Conservation (phyloP, 305 asterid genomes). For the Plantago lanceolata region DNA sequence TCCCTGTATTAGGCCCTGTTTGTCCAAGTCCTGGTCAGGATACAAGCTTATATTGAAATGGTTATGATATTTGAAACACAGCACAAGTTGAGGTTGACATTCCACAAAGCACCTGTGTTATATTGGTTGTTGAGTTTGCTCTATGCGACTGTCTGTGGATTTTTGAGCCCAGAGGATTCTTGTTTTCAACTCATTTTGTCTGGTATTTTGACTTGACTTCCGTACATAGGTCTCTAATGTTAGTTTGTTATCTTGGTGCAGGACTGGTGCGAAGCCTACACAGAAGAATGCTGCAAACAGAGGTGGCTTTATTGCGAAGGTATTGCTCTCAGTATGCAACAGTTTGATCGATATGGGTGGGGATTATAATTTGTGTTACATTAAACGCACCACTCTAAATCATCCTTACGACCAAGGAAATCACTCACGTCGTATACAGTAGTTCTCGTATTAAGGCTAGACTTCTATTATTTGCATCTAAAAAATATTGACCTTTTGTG, state of each 20-base stretch:
- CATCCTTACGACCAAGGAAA: neutral
- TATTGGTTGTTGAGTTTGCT: conserved; percentile 20
- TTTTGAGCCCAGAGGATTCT: conserved; percentile 12
- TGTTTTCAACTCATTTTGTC: conserved; percentile 22
- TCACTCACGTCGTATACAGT: neutral
- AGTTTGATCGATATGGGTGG: neutral
- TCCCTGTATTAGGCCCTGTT: conserved; percentile 14
- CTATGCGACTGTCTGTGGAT: no score
- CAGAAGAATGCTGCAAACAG: conserved; percentile 45
- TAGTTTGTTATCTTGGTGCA: conserved; percentile 38
- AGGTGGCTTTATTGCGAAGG: conserved; percentile 56
- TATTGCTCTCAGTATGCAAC: conserved; percentile 19
- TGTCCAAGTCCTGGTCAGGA: conserved; percentile 21
- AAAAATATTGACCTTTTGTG: neutral
- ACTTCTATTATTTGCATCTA: neutral
- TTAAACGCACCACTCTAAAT: neutral
- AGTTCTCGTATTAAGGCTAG: neutral
- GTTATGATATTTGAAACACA: conserved; percentile 16
- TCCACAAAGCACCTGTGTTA: conserved; percentile 11
- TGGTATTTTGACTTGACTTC: conserved; percentile 4
- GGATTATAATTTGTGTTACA: neutral
- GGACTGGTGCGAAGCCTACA: conserved; percentile 40
- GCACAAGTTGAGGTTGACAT: conserved; percentile 14
- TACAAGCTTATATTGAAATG: conserved; percentile 17
- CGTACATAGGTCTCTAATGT: conserved; percentile 24